Conservation (phyloP, 2,329 filamentous ascomycete genomes). For the Penicillium concentricum region DNA sequence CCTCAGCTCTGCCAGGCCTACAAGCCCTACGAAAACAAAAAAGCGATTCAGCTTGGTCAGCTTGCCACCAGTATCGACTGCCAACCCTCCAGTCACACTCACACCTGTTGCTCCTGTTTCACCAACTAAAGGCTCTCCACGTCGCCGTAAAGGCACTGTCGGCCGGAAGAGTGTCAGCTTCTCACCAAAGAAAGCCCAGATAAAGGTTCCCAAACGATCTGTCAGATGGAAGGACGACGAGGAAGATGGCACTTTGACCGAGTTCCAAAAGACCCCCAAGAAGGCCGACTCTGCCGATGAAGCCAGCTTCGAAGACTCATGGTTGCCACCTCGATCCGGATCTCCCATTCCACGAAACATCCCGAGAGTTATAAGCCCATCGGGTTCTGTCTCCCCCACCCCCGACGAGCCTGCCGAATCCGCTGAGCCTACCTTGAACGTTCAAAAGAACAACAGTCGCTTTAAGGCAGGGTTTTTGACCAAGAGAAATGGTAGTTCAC, state of each 20-base stretch:
- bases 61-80: slow-evolving; percentile 26
- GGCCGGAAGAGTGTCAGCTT: slow-evolving; percentile 75
- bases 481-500: slow-evolving; percentile 65
- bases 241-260: slow-evolving; percentile 78
- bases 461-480: slow-evolving; percentile 89
- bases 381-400: slow-evolving; percentile 56
- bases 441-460: slow-evolving; percentile 67
- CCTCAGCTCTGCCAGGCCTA: slow-evolving; percentile 68
- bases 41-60: slow-evolving; percentile 51
- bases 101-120: slow-evolving; percentile 48
- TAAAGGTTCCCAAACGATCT: slow-evolving; percentile 69
- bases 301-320: slow-evolving; percentile 52
- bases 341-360: slow-evolving; percentile 50
- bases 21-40: slow-evolving; percentile 70
- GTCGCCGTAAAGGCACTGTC: slow-evolving; percentile 64
- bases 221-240: slow-evolving; percentile 94
- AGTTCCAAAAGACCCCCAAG: slow-evolving; percentile 88
- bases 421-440: slow-evolving; percentile 59
- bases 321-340: slow-evolving; percentile 46
- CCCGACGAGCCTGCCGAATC: slow-evolving; percentile 42
- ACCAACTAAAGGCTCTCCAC: slow-evolving; percentile 75
- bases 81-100: slow-evolving; percentile 33
- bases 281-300: slow-evolving; percentile 62
- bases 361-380: slow-evolving; percentile 43
- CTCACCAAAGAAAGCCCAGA: slow-evolving; percentile 66